Base-by-base conservation (phyloP, 768 basidiomycete species). In the Sarcomyxa edulis region DNA sequence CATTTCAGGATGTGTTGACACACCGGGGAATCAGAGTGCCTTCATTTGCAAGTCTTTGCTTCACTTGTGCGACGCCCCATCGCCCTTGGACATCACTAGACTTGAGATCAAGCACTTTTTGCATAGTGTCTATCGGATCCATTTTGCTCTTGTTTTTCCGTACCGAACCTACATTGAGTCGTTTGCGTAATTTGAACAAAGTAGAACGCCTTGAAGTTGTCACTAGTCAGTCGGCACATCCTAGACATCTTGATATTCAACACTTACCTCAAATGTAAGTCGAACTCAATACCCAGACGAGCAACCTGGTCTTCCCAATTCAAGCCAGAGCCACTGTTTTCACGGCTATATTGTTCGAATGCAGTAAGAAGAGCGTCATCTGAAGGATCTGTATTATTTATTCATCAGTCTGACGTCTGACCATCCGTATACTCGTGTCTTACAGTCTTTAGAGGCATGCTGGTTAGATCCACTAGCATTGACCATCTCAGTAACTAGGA, bases 31-130 rank as follows among this genome's bases (percentile, higher is more conserved):
- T 43, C 6, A 49, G 32, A n/a, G 35, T 20, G 3, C 39, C 42
- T n/a, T 32, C 21, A 32, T 49, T 44, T 6, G 42, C 48, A 6
- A 49, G 18, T 18, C 42, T 37, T 23, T 44, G 42, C n/a, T 32
- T 25, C 19, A 40, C 39, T 33, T 49, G 48, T 14, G 30, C 35
- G 5, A 49, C 48, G 25, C 48, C 45, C 45, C 45, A 49, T 22
- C 32, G 31, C 16, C 48, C 47, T 2, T 29, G 21, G 12, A 38
- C 18, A 25, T 48, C 40, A n/a, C 20, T 19, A 7, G 21, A 18
- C 21, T 48, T 48, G n/a, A 45, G 7, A 19, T 48, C 40, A 7
- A 48, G 10, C 10, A 48, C 35, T 6, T 20, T 19, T 21, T 39
- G 12, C 2, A 14, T 11, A 22, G 16, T 16, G 15, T 33, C n/a